Percentiles rank a stretch among this genome's conserved stretches.
Evolutionary conservation across 2,329 filamentous ascomycete genomes (phyloP).

Genomic region (Tolypocladium sp.): DNA sequence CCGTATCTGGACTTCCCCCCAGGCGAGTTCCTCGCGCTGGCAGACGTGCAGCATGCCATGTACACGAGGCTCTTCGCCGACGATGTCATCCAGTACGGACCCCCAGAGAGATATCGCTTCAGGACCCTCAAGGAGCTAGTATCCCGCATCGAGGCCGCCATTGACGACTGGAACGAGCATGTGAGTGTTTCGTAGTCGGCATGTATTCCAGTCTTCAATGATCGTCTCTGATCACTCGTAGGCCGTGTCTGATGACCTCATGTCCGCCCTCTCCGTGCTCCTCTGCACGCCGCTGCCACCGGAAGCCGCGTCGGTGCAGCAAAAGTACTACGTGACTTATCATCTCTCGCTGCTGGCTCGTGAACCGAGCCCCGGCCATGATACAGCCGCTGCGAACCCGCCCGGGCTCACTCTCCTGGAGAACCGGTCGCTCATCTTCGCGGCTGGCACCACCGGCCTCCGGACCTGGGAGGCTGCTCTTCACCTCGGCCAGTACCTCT

Average conservation of each 20-base stretch:
- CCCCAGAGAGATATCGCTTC: constrained; percentile 61
- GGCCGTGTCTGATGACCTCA: constrained; percentile 78
- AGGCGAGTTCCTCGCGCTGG: constrained; percentile 44
- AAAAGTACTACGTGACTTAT: constrained; percentile 70
- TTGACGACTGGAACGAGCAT: constrained; percentile 77
- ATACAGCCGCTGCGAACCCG: neutral
- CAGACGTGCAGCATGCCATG: constrained; percentile 56
- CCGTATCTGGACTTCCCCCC: constrained; percentile 55
- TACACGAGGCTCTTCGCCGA: constrained; percentile 59
- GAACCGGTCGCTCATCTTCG: constrained; percentile 58
- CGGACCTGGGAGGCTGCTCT: constrained; percentile 77
- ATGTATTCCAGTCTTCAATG: neutral
- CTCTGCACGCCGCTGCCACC: constrained; percentile 55
- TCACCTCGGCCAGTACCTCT: constrained; percentile 62
- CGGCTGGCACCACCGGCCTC: constrained; percentile 63
- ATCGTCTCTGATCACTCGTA: constrained; percentile 29
- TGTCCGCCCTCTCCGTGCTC: constrained; percentile 56
- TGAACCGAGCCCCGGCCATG: constrained; percentile 10
- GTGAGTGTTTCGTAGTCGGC: constrained; percentile 43
- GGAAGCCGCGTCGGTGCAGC: constrained; percentile 57
- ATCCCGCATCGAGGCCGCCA: constrained; percentile 59
- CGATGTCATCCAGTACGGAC: constrained; percentile 42
- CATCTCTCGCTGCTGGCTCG: constrained; percentile 26
- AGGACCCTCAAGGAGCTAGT: constrained; percentile 67
- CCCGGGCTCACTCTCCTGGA: constrained; percentile 55